Base-by-base conservation (phyloP, 2,329 filamentous ascomycete genomes). In the Penicillium concentricum region DNA sequence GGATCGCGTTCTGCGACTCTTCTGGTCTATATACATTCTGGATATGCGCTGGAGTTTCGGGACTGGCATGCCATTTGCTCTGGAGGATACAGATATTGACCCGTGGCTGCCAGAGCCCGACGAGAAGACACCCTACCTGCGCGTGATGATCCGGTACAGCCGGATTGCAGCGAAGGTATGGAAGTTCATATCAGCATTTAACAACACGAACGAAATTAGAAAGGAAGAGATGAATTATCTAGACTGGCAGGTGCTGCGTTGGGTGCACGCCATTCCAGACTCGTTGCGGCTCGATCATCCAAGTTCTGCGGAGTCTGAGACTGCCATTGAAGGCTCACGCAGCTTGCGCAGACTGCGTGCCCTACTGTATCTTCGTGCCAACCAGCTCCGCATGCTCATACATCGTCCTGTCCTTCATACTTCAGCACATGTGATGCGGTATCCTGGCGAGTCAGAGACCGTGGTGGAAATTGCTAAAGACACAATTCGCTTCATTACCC, bases 11-110 rank as follows among this genome's bases (percentile, higher is more conserved):
- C 79, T 92, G 10, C 84, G 88, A 42, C 84, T 91, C 5, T 96
- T 95, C 72, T 97, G 91, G 92, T 88, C 88, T 1, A 86, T 92
- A 18, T 96, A 93, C 67, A 86, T 92, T 1, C 80, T 96, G n/a
- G 92, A 96, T 71, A 82, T 91, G 50, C 82, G 91, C 47, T 96
- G 91, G 90, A 91, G 89, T 56, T 93, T 96, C 67, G 90, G 88
- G 18, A 92, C 90, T 0, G 92, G 92, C 0, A 84, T 96, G 77
- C 91, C 91, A 0, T 96, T 91, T 73, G 86, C 89, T 1, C 77
- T 95, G 18, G 88, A 92, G 62, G 91, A 96, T 67, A 84, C 87
- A 5, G 91, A 95, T 67, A 90, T 96, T 57, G 92, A 96, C 65
- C 85, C 87, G 1, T 82, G 83, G 54, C 76, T 96, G 16, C 91